Evolutionary conservation across 495 filamentous ascomycete species (phyloP).

Genomic region (Aspergillus asperescens): DNA sequence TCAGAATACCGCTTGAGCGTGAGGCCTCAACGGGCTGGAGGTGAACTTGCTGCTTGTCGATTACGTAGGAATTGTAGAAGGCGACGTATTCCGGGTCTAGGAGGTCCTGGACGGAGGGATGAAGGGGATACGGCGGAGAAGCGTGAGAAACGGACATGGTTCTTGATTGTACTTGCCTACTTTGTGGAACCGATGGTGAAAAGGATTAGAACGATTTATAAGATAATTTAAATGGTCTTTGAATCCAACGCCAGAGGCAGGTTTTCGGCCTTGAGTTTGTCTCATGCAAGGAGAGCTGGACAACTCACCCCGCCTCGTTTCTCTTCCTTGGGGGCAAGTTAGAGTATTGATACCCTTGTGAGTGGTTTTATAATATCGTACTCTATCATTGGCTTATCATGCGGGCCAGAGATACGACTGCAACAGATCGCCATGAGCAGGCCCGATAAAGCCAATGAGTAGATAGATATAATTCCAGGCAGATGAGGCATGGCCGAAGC

Average conservation of each 20-base stretch:
- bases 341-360: too few relatives aligned
- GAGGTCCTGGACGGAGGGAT: conserved; percentile 41
- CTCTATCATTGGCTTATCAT: neutral
- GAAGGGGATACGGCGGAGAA: conserved; percentile 52
- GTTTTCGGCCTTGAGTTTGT: neutral
- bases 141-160: conserved; percentile 25
- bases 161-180: neutral
- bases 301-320: neutral
- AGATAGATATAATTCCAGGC: too few relatives aligned
- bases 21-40: conserved; percentile 50
- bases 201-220: too few relatives aligned
- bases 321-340: neutral
- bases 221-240: neutral
- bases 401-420: too few relatives aligned
- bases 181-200: neutral
- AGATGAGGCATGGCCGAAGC: neutral
- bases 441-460: too few relatives aligned
- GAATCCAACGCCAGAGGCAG: neutral
- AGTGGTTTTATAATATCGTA: neutral
- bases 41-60: conserved; percentile 47
- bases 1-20: conserved; percentile 46
- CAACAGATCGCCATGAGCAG: too few relatives aligned
- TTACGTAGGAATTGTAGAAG: conserved; percentile 52
- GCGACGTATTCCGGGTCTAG: conserved; percentile 49
- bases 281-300: neutral